Base-by-base conservation (phyloP, 805 yeast genomes). In the Candida alai region DNA sequence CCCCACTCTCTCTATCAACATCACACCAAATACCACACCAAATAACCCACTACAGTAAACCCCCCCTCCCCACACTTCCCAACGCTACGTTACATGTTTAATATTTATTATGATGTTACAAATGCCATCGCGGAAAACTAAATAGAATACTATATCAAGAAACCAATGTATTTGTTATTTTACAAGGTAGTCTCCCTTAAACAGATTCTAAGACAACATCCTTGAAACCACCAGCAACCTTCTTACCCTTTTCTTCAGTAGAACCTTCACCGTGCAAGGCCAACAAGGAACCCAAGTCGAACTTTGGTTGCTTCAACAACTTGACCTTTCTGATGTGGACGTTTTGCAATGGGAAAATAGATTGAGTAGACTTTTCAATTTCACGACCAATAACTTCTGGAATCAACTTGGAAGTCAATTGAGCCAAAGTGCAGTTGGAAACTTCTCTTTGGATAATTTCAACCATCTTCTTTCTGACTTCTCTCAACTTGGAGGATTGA, bases 311-410 rank as follows among this genome's bases (percentile, higher is more conserved):
- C 78, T 90, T 90, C 74, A 90, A 86, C 69, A 90, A 80, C 81
- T 90, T 90, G 62, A 90, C 97, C 79, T 90, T 90, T 82, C 97
- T 89, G 73, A 90, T 85, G 83, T 88, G 94, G 64, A 89, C 95
- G 78, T 90, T 88, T 78, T 90, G 97, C 69, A 90, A 82, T 64
- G 97, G 97, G 82, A 76, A 88, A 76, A 89, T 85, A 59, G 85
- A 75, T 72, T 83, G 88, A 53, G 97, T 85, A 50, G 95, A 80
- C 78, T 88, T 89, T 76, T 88, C 95, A 61, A 89, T 90, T 74
- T 90, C 97, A 74, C 95, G 90, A 67, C 96, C 95, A 68, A 89
- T 89, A 56, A 90, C 96, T 77, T 89, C 97, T 65, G 97, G 97
- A 60, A 89, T 89, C 76, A 89, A 85, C 79, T 90, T 89, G 63